phyloP scores from a whole-genome alignment of 2,329 filamentous ascomycete genomes.

The Microdochium paspali region DNA sequence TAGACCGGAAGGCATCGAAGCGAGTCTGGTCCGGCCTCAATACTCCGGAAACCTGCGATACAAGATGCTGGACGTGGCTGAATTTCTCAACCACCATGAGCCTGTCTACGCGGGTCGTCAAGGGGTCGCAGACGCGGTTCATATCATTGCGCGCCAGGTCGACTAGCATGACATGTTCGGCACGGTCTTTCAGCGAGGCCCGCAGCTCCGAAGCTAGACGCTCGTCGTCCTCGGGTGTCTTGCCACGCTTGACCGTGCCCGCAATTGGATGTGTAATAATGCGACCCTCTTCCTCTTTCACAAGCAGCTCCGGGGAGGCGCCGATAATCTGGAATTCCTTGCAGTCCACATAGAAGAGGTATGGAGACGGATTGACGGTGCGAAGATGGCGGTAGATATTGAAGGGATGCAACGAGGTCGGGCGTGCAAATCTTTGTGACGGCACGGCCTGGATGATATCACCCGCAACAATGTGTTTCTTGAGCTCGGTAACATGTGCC shows the following conservation, averaged over 20 bases:
- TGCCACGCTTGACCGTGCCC: conserved; percentile 83
- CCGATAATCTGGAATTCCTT: conserved; percentile 90
- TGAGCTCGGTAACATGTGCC: conserved; percentile 73
- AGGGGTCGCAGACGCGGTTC: conserved; percentile 88
- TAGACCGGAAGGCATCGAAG: conserved; percentile 91
- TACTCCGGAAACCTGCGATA: conserved; percentile 91
- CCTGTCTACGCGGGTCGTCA: conserved; percentile 81
- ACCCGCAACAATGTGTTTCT: conserved; percentile 81
- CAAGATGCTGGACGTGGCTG: conserved; percentile 93
- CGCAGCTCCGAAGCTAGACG: conserved; percentile 67
- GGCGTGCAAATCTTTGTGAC: conserved; percentile 83
- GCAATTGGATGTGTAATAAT: conserved; percentile 97
- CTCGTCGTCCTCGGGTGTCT: conserved; percentile 72
- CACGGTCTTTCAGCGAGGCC: conserved; percentile 79
- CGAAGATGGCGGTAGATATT: conserved; percentile 95
- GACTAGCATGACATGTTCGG: conserved; percentile 96
- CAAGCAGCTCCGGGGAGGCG: conserved; percentile 87
- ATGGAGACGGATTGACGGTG: conserved; percentile 95
- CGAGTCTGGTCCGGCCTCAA: conserved; percentile 74
- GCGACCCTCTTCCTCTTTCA: conserved; percentile 77
- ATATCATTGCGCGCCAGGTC: conserved; percentile 94
- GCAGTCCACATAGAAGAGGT: conserved; percentile 94
- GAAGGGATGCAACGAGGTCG: conserved; percentile 88
- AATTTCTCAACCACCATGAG: conserved; percentile 93
- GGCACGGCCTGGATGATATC: conserved; percentile 98